Evolutionary conservation across 1,284 basidiomycete species (phyloP).

Genomic region (Sanghuangporus weigelae): DNA sequence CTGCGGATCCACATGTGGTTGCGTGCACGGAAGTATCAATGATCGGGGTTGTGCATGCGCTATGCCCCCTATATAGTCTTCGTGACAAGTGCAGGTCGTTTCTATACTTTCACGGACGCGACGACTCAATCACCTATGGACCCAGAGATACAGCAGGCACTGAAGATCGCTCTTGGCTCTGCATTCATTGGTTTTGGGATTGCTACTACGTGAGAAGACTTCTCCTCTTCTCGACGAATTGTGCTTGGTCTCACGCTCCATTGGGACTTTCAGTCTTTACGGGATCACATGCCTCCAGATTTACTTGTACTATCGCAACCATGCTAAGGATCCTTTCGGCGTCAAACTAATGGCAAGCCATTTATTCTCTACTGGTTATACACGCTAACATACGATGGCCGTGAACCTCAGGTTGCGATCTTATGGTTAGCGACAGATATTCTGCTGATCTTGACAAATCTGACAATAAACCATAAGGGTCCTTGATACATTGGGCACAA

Average conservation of each 20-base stretch:
- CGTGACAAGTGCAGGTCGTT: background rate
- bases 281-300: slow-evolving; percentile 5
- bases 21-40: background rate
- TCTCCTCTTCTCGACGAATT: background rate
- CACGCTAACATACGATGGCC: no score
- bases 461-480: background rate
- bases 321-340: background rate
- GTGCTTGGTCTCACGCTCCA: no score
- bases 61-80: background rate
- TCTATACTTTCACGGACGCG: background rate
- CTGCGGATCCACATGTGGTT: background rate
- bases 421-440: background rate
- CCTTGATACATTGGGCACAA: slow-evolving; percentile 1
- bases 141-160: background rate
- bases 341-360: background rate
- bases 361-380: background rate
- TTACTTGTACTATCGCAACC: slow-evolving; percentile 7
- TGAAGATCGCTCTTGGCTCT: background rate
- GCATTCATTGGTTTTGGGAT: background rate
- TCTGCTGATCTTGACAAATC: background rate
- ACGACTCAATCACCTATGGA: background rate
- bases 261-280: background rate
- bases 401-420: background rate
- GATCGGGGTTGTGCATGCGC: background rate
- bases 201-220: background rate